Conservation (phyloP, 2,329 filamentous ascomycete genomes). For the Proliferodiscus dingleyae region DNA sequence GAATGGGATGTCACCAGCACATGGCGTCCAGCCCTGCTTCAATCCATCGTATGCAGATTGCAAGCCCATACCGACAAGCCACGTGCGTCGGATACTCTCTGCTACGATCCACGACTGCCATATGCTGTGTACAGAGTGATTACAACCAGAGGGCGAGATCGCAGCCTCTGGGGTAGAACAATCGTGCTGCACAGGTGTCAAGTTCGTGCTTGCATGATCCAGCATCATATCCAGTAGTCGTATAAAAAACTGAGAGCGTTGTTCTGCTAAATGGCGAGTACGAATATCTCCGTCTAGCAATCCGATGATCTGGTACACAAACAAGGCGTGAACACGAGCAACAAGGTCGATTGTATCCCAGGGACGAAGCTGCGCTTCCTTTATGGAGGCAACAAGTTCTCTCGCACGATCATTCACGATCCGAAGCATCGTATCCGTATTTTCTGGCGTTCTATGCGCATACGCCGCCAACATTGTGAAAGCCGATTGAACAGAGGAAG, state of each 20-base stretch:
- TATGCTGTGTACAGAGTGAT: too few species aligned
- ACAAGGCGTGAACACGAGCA: conserved; percentile 19
- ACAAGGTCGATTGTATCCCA: conserved; percentile 5
- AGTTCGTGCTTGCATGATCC: too few species aligned
- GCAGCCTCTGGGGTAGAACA: too few species aligned
- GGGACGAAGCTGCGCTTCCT: background rate
- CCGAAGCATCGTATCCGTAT: conserved; percentile 23
- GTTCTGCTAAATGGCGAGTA: conserved; percentile 24
- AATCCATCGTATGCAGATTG: conserved; percentile 18
- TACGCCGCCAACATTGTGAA: conserved; percentile 28
- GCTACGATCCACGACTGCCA: conserved; percentile 32
- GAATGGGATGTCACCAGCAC: conserved; percentile 25
- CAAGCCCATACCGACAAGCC: conserved; percentile 22
- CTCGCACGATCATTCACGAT: conserved; percentile 23
- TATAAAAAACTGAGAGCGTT: too few species aligned
- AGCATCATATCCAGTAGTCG: too few species aligned
- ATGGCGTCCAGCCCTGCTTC: conserved; percentile 17
- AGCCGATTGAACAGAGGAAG: conserved; percentile 27
- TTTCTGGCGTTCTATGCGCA: conserved; percentile 23
- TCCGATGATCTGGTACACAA: conserved; percentile 27
- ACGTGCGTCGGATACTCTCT: conserved; percentile 31
- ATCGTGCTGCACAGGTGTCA: too few species aligned
- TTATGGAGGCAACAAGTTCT: conserved; percentile 10
- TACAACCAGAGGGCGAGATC: too few species aligned
- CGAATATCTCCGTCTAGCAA: conserved; percentile 29